Evolutionary conservation across 768 basidiomycete species (phyloP).

Genomic region (Serendipita vermifera): DNA sequence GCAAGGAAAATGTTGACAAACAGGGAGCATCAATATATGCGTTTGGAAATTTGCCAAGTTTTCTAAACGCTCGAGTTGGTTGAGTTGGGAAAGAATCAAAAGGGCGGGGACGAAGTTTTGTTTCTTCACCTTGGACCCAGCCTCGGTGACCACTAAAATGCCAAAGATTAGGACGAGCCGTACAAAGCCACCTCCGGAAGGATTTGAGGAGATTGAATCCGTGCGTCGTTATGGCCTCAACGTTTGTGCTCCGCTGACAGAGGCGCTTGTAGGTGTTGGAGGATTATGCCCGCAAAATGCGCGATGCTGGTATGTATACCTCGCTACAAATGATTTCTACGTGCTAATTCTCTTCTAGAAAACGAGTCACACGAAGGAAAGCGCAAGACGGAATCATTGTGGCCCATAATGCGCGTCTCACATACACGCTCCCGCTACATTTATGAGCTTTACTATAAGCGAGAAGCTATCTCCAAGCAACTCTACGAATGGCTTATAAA

Average conservation of each 20-base stretch:
- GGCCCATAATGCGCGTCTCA: slow-evolving; percentile 98
- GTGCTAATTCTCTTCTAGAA: slow-evolving; percentile 33
- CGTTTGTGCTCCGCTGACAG: neutral
- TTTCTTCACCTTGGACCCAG: slow-evolving; percentile 8
- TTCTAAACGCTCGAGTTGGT: slow-evolving; percentile 10
- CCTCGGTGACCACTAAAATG: slow-evolving; percentile 35
- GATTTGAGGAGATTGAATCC: slow-evolving; percentile 83
- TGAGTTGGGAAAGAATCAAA: neutral
- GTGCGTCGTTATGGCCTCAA: slow-evolving; percentile 29
- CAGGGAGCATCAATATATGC: neutral
- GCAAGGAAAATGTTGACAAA: neutral
- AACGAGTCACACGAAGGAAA: slow-evolving; percentile 98
- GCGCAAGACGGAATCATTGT: slow-evolving; percentile 79
- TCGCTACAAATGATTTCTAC: neutral
- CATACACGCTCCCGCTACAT: slow-evolving; percentile 94
- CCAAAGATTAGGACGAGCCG: slow-evolving; percentile 87
- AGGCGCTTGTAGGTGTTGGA: slow-evolving; percentile 61
- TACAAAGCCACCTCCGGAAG: slow-evolving; percentile 90
- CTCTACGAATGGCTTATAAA: slow-evolving; percentile 97
- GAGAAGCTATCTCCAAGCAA: slow-evolving; percentile 81
- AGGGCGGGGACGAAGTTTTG: neutral
- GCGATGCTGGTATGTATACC: slow-evolving; percentile 47
- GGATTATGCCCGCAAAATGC: slow-evolving; percentile 98
- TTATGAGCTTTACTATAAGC: slow-evolving; percentile 97
- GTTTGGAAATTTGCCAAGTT: slow-evolving; percentile 8